These are phyloP conservation scores for Rhizopus arrhizus DNA, from an alignment of 371 early-diverging fungal species.

Conservation along the genomic window DNA sequence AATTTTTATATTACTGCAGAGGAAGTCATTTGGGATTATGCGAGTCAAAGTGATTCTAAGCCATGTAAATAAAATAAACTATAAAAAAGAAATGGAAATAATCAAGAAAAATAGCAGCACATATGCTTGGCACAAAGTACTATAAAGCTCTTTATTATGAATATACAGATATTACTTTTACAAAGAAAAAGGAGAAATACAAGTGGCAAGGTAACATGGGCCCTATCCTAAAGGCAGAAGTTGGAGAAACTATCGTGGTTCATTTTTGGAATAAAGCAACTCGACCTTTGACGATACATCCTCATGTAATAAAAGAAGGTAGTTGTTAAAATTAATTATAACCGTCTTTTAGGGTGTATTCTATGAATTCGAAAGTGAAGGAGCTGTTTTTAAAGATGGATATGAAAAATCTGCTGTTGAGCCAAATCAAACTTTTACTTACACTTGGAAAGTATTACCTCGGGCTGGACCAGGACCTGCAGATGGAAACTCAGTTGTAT, in stretches of 20 bases:
- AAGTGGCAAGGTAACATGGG: conserved; percentile 56
- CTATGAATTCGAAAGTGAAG: conserved; percentile 56
- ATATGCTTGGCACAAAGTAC: conserved; percentile 44
- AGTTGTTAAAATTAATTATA: background rate
- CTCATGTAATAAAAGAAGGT: conserved; percentile 38
- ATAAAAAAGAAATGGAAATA: conserved; percentile 14
- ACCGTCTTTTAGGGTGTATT: conserved; percentile 38
- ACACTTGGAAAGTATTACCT: conserved; percentile 50
- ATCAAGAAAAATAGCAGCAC: background rate
- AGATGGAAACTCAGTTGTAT: conserved; percentile 47
- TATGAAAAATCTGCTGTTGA: conserved; percentile 29
- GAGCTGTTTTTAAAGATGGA: conserved; percentile 48
- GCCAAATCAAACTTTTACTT: conserved; percentile 44
- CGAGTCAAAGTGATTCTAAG: conserved; percentile 6
- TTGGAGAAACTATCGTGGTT: conserved; percentile 48
- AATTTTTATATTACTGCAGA: conserved; percentile 53
- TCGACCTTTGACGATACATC: conserved; percentile 49
- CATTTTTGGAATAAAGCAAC: conserved; percentile 50
- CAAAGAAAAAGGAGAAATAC: conserved; percentile 18
- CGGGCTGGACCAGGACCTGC: conserved; percentile 51
- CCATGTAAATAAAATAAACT: conserved; percentile 24
- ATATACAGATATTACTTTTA: conserved; percentile 49
- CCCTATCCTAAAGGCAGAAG: conserved; percentile 53
- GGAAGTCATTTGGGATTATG: conserved; percentile 55
- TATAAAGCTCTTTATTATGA: conserved; percentile 52